Evolutionary conservation across 1,284 basidiomycete genomes (phyloP).

Genomic region (Ganoderma lingzhi): DNA sequence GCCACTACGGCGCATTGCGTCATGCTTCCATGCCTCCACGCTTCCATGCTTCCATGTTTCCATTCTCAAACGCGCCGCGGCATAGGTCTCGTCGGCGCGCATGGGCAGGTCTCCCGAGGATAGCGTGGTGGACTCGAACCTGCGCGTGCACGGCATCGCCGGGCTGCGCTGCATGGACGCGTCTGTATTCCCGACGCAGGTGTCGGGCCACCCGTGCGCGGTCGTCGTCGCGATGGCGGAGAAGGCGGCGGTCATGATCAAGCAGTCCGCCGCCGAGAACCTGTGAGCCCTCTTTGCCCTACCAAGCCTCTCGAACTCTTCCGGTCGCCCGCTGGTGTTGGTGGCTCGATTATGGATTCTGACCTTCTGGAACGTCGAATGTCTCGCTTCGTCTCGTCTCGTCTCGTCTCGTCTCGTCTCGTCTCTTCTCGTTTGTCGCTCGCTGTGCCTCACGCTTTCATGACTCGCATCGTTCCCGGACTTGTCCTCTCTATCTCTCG

Average conservation of each 20-base stretch:
- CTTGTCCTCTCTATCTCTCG: background rate
- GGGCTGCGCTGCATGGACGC: conserved; percentile 52
- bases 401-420: background rate
- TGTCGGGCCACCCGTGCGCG: conserved; percentile 39
- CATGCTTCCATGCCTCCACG: no score
- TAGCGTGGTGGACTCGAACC: conserved; percentile 29
- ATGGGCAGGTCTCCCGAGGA: conserved; percentile 27
- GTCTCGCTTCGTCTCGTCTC: background rate
- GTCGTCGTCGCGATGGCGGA: conserved; percentile 39
- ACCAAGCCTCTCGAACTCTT: background rate
- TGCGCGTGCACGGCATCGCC: conserved; percentile 44
- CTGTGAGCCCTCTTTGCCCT: background rate
- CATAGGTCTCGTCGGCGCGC: conserved; percentile 29
- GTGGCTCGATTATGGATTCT: background rate
- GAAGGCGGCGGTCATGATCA: conserved; percentile 37
- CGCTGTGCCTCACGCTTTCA: background rate
- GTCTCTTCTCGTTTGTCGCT: background rate
- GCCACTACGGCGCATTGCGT: background rate
- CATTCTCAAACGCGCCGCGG: no score
- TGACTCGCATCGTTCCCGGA: background rate
- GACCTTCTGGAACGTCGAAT: background rate
- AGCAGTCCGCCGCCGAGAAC: background rate
- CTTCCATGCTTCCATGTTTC: no score
- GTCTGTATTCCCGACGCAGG: conserved; percentile 44
- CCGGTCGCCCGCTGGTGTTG: background rate